Conservation (phyloP, 169 alveolate species). For the Eimeria tenella region DNA sequence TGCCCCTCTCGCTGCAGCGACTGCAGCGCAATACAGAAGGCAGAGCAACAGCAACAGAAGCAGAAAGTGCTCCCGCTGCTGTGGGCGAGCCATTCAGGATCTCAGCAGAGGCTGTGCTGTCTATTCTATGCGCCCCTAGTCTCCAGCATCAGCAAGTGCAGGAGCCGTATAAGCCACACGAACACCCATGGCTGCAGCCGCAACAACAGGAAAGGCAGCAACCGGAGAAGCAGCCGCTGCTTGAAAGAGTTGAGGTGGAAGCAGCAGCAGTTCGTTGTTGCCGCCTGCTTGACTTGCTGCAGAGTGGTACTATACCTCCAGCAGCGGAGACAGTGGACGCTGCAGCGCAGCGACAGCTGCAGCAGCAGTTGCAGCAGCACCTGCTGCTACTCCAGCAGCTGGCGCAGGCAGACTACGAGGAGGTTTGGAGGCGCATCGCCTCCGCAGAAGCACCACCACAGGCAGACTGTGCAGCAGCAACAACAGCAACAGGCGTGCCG, state of each 20-base stretch:
- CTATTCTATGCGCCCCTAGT: constrained; percentile 12
- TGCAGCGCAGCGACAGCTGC: constrained; percentile 51
- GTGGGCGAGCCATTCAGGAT: neutral
- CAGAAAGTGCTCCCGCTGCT: neutral
- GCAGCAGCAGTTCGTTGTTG: constrained; percentile 61
- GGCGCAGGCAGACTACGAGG: constrained; percentile 53
- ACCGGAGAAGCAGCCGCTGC: neutral
- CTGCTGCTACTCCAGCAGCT: constrained; percentile 53
- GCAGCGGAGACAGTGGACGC: constrained; percentile 27
- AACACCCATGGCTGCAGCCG: neutral
- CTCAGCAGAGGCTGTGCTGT: neutral
- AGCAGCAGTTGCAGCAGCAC: constrained; percentile 56
- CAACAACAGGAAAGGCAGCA: neutral
- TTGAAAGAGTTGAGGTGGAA: constrained; percentile 24
- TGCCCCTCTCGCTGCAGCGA: constrained; percentile 41
- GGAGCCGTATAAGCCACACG: neutral
- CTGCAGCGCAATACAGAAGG: neutral
- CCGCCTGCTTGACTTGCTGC: constrained; percentile 46
- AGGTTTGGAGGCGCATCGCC: neutral
- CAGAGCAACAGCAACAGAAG: neutral
- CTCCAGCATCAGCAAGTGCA: neutral
- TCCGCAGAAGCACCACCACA: neutral
- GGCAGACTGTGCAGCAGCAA: neutral
- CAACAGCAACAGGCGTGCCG: constrained; percentile 53
- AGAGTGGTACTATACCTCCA: constrained; percentile 31